These are phyloP conservation scores for Penicillium salamii DNA, from an alignment of 495 filamentous ascomycete species.

Conservation along the genomic window DNA sequence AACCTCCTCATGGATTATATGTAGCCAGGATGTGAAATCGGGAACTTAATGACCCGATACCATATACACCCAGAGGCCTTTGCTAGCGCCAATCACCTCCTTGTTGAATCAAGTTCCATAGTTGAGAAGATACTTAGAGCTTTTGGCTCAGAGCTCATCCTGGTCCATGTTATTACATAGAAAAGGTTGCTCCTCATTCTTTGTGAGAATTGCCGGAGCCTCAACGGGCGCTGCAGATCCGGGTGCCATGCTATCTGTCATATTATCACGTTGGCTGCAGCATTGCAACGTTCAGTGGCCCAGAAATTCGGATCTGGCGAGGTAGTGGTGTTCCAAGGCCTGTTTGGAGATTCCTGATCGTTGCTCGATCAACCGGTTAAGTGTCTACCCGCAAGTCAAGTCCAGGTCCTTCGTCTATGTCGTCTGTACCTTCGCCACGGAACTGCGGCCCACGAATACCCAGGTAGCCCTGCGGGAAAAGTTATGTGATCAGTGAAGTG, in stretches of 20 bases:
- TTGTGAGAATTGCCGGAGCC: too few relatives aligned
- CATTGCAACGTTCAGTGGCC: too few relatives aligned
- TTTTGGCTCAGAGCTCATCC: constrained; percentile 4
- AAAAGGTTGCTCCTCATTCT: not conserved
- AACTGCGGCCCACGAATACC: not conserved
- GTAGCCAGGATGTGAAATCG: constrained; percentile 50
- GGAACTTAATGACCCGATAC: constrained; percentile 32
- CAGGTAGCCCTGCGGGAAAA: too few relatives aligned
- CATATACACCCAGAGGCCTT: constrained; percentile 23
- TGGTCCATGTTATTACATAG: constrained; percentile 3
- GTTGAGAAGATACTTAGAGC: constrained; percentile 6
- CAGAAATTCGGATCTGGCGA: too few relatives aligned
- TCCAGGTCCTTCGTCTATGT: not conserved
- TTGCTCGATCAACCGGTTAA: not conserved
- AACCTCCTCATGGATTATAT: constrained; percentile 47
- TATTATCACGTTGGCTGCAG: too few relatives aligned
- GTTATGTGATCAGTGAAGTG: too few relatives aligned
- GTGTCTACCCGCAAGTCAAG: too few relatives aligned
- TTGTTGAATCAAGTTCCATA: constrained; percentile 15
- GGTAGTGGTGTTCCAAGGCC: too few relatives aligned
- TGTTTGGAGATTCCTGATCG: not conserved
- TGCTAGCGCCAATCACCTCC: constrained; percentile 19
- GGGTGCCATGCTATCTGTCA: constrained; percentile 19
- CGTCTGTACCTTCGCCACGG: not conserved
- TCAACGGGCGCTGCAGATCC: constrained; percentile 20